Conservation (phyloP, 108 stramenopile species). For the Skeletonema potamos region DNA sequence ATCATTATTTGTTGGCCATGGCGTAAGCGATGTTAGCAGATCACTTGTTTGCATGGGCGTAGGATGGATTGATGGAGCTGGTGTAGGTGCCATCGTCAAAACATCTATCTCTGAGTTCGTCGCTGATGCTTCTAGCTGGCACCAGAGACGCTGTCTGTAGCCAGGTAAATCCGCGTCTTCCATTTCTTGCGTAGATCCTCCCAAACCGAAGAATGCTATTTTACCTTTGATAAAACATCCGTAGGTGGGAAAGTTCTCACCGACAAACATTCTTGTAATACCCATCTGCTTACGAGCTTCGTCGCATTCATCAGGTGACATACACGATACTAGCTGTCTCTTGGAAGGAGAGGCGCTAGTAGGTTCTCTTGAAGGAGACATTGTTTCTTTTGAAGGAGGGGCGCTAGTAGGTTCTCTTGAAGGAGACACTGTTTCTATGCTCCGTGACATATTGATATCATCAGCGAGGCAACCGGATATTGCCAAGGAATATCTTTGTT, state of each 20-base stretch:
- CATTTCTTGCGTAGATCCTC: neutral
- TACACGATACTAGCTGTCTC: neutral
- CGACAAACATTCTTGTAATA: neutral
- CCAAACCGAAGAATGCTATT: neutral
- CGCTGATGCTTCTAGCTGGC: neutral
- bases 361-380: no score
- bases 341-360: no score
- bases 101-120: neutral
- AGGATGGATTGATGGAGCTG: neutral
- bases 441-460: neutral
- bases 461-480: slow-evolving; percentile 28
- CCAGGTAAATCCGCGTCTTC: neutral
- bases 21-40: neutral
- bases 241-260: neutral
- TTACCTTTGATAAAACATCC: neutral
- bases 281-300: neutral
- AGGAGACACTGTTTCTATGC: neutral
- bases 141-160: neutral
- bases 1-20: neutral
- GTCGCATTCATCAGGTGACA: neutral
- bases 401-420: neutral
- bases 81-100: neutral
- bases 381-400: neutral
- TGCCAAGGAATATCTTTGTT: slow-evolving; percentile 36
- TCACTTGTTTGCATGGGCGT: neutral